These are phyloP conservation scores for Pisolithus sp. DNA, from an alignment of 768 basidiomycete species.

Conservation along the genomic window DNA sequence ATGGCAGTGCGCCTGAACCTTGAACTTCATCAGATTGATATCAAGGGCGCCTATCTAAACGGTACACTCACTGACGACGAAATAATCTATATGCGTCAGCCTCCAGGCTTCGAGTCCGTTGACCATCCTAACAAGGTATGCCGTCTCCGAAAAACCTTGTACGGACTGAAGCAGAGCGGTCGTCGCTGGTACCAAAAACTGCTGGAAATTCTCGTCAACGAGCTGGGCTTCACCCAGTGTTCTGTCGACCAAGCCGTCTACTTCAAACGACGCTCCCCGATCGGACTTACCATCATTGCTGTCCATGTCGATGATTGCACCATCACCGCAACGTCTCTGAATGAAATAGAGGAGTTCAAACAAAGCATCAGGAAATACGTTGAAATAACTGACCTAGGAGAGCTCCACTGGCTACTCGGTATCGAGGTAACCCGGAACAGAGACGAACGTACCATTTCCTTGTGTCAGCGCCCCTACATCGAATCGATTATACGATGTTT, in stretches of 20 bases:
- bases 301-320: conserved; percentile 14
- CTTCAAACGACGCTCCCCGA: conserved; percentile 1
- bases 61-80: conserved; percentile 29
- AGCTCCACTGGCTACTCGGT: conserved; percentile 3
- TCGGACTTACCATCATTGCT: not conserved
- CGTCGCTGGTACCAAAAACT: conserved; percentile 15
- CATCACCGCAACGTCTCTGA: conserved; percentile 1
- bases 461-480: conserved; percentile 22
- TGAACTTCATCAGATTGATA: no score
- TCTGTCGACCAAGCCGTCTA: conserved; percentile 21
- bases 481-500: conserved; percentile 23
- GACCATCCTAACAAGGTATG: conserved; percentile 9
- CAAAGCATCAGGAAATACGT: not conserved
- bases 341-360: not conserved
- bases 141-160: conserved; percentile 14
- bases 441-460: not conserved
- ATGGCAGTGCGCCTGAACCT: conserved; percentile 17
- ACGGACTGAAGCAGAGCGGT: conserved; percentile 21
- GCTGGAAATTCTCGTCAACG: not conserved
- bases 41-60: not conserved
- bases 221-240: conserved; percentile 4
- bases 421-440: conserved; percentile 5
- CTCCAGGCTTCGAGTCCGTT: conserved; percentile 12
- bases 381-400: not conserved
- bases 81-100: conserved; percentile 38